phyloP scores from a whole-genome alignment of 2,329 filamentous ascomycete species.

The Xylaria sp. region DNA sequence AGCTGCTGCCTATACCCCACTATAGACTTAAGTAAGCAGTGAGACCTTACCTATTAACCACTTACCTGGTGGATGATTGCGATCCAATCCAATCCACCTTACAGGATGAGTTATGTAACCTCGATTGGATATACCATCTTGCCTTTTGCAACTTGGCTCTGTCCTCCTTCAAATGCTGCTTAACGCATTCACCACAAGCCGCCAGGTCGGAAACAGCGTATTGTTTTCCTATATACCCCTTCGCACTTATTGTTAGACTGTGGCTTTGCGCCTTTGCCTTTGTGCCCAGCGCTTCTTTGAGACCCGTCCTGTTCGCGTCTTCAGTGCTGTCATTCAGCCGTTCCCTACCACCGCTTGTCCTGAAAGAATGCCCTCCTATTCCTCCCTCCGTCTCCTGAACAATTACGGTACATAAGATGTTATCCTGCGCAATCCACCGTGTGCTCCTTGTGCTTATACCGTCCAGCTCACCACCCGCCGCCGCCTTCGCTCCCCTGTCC shows the following conservation, averaged over 20 bases:
- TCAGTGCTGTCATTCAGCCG: constrained; percentile 28
- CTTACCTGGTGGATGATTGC: not conserved
- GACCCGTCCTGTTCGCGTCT: constrained; percentile 36
- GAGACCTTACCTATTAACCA: not conserved
- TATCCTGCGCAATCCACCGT: constrained; percentile 21
- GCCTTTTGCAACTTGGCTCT: not conserved
- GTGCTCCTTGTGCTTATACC: constrained; percentile 10
- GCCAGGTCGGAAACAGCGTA: constrained; percentile 27
- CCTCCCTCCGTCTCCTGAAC: constrained; percentile 39
- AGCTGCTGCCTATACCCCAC: not conserved
- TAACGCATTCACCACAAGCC: constrained; percentile 26
- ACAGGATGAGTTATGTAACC: constrained; percentile 3
- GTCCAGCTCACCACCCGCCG: constrained; percentile 14
- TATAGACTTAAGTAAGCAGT: constrained; percentile 24
- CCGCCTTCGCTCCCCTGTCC: not conserved
- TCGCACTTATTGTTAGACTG: constrained; percentile 26
- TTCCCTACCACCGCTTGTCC: constrained; percentile 39
- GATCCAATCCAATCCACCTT: constrained; percentile 2
- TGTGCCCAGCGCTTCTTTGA: constrained; percentile 32
- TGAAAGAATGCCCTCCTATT: constrained; percentile 49
- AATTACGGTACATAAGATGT: constrained; percentile 44
- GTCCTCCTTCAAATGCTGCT: constrained; percentile 34
- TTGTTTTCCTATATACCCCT: constrained; percentile 37
- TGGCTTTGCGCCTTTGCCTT: constrained; percentile 33
- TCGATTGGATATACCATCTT: constrained; percentile 7